Percentiles rank a stretch among this genome's conserved stretches.
Conservation (phyloP, 495 filamentous ascomycete genomes). For the Acidiella bohemica region DNA sequence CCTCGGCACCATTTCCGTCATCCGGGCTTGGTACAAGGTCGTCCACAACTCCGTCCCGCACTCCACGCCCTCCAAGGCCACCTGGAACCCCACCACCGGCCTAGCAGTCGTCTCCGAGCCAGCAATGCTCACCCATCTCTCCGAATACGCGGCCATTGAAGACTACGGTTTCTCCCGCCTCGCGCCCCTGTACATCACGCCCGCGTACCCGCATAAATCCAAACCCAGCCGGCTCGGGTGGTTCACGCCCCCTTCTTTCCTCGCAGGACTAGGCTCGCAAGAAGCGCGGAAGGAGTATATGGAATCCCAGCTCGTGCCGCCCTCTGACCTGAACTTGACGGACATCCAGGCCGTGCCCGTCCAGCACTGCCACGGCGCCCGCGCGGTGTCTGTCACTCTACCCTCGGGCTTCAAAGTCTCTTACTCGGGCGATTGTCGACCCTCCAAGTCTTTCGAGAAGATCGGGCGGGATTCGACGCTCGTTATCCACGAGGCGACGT, state of each 20-base stretch:
- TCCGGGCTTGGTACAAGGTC: conserved; percentile 59
- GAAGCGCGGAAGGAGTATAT: neutral
- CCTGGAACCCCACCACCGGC: conserved; percentile 30
- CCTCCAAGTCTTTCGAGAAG: conserved; percentile 49
- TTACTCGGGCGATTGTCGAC: conserved; percentile 87
- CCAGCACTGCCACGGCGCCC: conserved; percentile 62
- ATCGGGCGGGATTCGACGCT: conserved; percentile 67
- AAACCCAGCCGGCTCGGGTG: conserved; percentile 9
- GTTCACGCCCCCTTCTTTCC: conserved; percentile 12
- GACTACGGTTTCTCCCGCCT: conserved; percentile 55
- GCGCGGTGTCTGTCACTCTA: conserved; percentile 66
- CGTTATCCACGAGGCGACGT: conserved; percentile 90
- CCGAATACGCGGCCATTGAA: conserved; percentile 67
- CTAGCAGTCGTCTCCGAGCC: conserved; percentile 48
- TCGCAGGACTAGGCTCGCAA: neutral
- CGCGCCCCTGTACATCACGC: conserved; percentile 31
- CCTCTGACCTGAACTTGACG: conserved; percentile 28
- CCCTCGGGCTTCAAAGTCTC: conserved; percentile 59
- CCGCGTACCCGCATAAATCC: conserved; percentile 4
- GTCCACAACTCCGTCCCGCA: conserved; percentile 26
- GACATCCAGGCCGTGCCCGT: conserved; percentile 50
- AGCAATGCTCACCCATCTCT: conserved; percentile 56
- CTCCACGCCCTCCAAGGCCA: conserved; percentile 2
- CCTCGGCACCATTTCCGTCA: conserved; percentile 61
- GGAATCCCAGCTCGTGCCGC: conserved; percentile 5